Evolutionary conservation across 1,284 basidiomycete species (phyloP), one percentile per base, ranked within the genome.

Genomic region (Leccinum glutinopallens): DNA sequence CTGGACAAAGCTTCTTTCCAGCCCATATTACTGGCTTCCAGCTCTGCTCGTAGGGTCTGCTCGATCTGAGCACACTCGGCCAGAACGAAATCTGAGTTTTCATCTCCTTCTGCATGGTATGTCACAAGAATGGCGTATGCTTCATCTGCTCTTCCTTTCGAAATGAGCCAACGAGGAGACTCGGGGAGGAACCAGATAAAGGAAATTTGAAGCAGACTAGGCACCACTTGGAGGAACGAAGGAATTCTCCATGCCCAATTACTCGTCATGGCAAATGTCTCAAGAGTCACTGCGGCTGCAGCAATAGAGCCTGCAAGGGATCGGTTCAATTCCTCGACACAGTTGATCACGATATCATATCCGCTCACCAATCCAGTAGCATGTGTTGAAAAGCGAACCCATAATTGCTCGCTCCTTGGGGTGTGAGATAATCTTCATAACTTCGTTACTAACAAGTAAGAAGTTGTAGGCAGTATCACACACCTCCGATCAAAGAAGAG

Each of bases 91-190:
- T 33, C 54, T 17, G 54, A 55, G 8, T 10, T 2, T 55, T 32
- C 17, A 9, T 55, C 54, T 55, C 53, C 53, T 13, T 53, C 51
- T n/a, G 53, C 53, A 54, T 55, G 54, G 32, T 55, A 55, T 25
- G 37, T 71, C 7, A 62, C 62, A 33, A 71, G 63, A 37, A 71
- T 54, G 5, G 62, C 19, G 2, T 64, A 35, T 0, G 73, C 71
- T 51, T 87, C 82, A 0, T 82, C 79, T 3, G 75, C 75, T 17
- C 82, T 77, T 15, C 84, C 85, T 59, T 81, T 81, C 17, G 81
- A 81, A 56, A 88, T 76, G 9, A 88, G 78, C 84, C 84, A 89
- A 67, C 88, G 81, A 46, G 87, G 87, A 2, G 84, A 86, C 70
- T 88, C 84, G 2, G 86, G 86, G 19, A 87, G 75, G 67, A 84